Conservation (phyloP, 257 asterid species). For the Nicotiana undulata region DNA sequence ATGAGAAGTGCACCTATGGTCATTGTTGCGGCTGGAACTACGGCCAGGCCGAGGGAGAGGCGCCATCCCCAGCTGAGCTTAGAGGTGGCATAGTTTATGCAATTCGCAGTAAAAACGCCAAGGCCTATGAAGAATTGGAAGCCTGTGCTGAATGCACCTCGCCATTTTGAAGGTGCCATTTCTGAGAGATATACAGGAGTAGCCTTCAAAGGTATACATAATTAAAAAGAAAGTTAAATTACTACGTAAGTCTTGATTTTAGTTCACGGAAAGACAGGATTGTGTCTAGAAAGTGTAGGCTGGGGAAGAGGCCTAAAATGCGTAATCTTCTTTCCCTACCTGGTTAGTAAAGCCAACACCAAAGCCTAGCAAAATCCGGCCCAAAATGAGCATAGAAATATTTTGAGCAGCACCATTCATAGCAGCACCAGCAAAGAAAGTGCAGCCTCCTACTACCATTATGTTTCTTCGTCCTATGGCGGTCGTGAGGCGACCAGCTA, state of each 20-base stretch:
- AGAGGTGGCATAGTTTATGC: constrained; percentile 11
- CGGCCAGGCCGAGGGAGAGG: constrained; percentile 64
- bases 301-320: too few species aligned
- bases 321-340: neutral
- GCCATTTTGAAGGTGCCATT: constrained; percentile 17
- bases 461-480: constrained; percentile 14
- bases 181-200: constrained; percentile 15
- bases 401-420: constrained; percentile 3
- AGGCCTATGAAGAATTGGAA: constrained; percentile 15
- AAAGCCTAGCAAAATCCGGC: constrained; percentile 18
- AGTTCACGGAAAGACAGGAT: neutral
- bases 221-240: too few species aligned
- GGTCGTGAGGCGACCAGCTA: constrained; percentile 6
- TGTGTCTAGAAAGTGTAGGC: too few species aligned
- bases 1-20: constrained; percentile 60
- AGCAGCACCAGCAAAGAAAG: constrained; percentile 13
- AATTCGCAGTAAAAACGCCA: neutral
- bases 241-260: neutral
- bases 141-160: constrained; percentile 18
- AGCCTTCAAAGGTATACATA: constrained; percentile 2
- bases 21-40: constrained; percentile 59
- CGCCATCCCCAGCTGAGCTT: constrained; percentile 66
- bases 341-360: constrained; percentile 25
- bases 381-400: constrained; percentile 16
- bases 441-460: constrained; percentile 17